Base-by-base conservation (phyloP, 2,329 filamentous ascomycete genomes). In the Plectosphaerella sp. region DNA sequence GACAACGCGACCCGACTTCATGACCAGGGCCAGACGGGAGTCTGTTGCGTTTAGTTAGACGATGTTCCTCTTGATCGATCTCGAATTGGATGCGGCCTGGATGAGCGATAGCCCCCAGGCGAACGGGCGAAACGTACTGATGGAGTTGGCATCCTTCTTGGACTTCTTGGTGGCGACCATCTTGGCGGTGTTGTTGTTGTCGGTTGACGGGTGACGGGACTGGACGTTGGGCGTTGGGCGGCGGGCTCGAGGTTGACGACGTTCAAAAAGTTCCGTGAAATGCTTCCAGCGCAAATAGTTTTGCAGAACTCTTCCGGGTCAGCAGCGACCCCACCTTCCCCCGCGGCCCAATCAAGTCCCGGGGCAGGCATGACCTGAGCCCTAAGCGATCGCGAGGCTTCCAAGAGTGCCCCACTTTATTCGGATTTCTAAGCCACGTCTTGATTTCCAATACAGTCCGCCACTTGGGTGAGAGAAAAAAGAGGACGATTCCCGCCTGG, bases 61-160 rank as follows among this genome's bases (percentile, higher is more conserved):
- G 22, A 18, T 15, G 33, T 8, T 22, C 7, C 37, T 39, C 37
- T 15, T 4, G 7, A 8, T 39, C 37, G 37, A 39, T n/a, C 7
- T 4, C 9, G 16, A 39, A 7, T 39, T 14, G 37, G 8, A 12
- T 12, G 37, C 37, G 10, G 37, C 14, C 37, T 39, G 10, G 3
- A n/a, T 12, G 37, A 39, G 15, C 4, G 37, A 12, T 4, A 7
- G 37, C 14, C 15, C 37, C 15, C 15, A 15, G 14, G 15, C 37
- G 41, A 11, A 12, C n/a, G 11, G 11, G 10, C 10, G 35, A 14
- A 28, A 39, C 51, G 20, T 53, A 50, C 53, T 54, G 66, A 76
- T 88, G 76, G 78, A 85, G 79, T 91, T 88, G 70, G 88, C 84
- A 77, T 90, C 86, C 81, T 92, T 95, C 85, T 89, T 93, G 75